Conservation (phyloP, 768 basidiomycete species). For the Dioszegia crocea region DNA sequence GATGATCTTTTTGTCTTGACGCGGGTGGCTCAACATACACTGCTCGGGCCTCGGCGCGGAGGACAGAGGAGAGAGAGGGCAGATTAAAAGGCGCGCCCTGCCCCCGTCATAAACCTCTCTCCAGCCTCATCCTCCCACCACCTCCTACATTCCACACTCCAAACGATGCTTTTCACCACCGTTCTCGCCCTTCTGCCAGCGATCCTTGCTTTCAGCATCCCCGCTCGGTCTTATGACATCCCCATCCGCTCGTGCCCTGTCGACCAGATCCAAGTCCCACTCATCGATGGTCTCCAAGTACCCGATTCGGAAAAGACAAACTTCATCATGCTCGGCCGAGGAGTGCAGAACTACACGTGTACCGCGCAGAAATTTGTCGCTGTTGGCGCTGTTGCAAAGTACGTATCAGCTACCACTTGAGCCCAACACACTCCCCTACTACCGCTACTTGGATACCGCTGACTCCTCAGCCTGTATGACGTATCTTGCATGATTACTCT, state of each 20-base stretch:
- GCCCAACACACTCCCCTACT: no score
- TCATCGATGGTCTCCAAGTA: constrained; percentile 16
- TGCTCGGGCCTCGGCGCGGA: neutral
- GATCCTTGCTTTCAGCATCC: neutral
- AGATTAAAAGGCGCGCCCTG: no score
- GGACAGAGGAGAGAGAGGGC: neutral
- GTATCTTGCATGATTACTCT: constrained; percentile 51
- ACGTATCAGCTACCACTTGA: no score
- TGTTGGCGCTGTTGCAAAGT: constrained; percentile 40
- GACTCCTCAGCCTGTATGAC: constrained; percentile 62
- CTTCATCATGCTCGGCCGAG: constrained; percentile 35
- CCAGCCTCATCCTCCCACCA: neutral
- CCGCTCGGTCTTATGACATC: neutral
- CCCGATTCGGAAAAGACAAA: constrained; percentile 20
- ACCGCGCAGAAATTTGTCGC: constrained; percentile 27
- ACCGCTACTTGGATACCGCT: constrained; percentile 2
- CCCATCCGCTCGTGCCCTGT: neutral
- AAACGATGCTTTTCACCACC: neutral
- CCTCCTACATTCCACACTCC: neutral
- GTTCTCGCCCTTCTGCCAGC: neutral
- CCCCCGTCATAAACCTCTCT: neutral
- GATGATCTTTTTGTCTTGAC: no score
- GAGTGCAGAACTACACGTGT: constrained; percentile 51
- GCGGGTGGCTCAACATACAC: no score
- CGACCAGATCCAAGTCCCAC: constrained; percentile 16